These are phyloP conservation scores for Diaporthe velutina DNA, from an alignment of 2,329 filamentous ascomycete genomes.

Conservation along the genomic window DNA sequence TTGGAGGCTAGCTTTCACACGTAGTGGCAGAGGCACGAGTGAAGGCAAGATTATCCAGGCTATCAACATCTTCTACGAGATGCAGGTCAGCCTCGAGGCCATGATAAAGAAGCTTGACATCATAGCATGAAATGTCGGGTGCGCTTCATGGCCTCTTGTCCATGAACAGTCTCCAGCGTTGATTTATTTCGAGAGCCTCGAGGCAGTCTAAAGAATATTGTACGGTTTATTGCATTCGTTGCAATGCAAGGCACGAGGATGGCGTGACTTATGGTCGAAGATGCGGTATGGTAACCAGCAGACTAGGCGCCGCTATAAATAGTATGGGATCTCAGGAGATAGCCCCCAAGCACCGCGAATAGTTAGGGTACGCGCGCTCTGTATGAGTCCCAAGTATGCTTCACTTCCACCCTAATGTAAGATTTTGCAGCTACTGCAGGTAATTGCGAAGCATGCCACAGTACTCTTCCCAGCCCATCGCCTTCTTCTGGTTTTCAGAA, in stretches of 20 bases:
- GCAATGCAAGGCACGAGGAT: neutral
- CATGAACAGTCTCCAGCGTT: neutral
- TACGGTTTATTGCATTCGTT: neutral
- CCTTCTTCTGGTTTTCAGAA: neutral
- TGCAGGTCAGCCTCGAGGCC: slow-evolving; percentile 65
- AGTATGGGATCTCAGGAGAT: neutral
- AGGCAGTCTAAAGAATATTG: too few species aligned
- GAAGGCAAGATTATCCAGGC: slow-evolving; percentile 67
- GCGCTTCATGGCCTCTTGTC: neutral
- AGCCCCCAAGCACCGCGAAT: neutral
- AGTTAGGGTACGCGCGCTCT: neutral
- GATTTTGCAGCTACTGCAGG: neutral
- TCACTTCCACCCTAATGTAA: neutral
- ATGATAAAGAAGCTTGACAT: slow-evolving; percentile 39
- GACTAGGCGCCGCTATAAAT: neutral
- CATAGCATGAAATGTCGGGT: neutral
- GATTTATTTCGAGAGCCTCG: too few species aligned
- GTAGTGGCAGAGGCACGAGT: slow-evolving; percentile 59
- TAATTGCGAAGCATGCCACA: neutral
- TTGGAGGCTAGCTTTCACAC: slow-evolving; percentile 65
- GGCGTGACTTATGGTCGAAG: neutral
- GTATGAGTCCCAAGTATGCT: neutral
- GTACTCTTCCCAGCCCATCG: neutral
- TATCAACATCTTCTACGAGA: slow-evolving; percentile 69
- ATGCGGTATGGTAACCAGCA: neutral